phyloP scores from a whole-genome alignment of 352 stramenopile species.

The Phytophthora sp. region DNA sequence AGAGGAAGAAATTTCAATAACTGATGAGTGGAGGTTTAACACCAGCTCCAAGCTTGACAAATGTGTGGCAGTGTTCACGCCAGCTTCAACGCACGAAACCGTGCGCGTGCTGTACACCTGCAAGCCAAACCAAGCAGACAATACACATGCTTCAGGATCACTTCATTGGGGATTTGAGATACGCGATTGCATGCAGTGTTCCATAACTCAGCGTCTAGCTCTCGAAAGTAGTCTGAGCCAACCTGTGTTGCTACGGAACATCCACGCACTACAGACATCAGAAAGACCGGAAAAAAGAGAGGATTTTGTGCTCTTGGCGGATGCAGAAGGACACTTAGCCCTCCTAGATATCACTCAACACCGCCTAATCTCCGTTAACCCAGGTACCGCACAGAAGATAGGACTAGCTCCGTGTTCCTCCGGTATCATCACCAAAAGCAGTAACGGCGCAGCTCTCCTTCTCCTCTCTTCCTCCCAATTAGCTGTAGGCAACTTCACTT shows the following conservation, averaged over 20 bases:
- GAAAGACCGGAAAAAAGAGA: slow-evolving; percentile 4
- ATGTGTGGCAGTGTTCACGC: slow-evolving; percentile 13
- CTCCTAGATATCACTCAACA: slow-evolving; percentile 28
- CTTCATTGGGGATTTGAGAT: slow-evolving; percentile 41
- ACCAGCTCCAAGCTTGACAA: slow-evolving; percentile 7
- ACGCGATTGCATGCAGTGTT: slow-evolving; percentile 41
- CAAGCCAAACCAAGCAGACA: not conserved
- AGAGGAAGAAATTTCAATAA: slow-evolving; percentile 31
- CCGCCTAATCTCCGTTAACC: slow-evolving; percentile 24
- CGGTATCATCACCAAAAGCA: not conserved
- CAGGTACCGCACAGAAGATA: slow-evolving; percentile 1
- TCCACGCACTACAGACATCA: not conserved
- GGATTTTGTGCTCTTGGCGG: slow-evolving; percentile 27
- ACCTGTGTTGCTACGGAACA: slow-evolving; percentile 4
- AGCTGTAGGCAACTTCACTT: slow-evolving; percentile 13
- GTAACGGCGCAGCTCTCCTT: not conserved
- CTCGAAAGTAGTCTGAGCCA: slow-evolving; percentile 7
- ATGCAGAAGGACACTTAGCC: slow-evolving; percentile 27
- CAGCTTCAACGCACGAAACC: slow-evolving; percentile 1
- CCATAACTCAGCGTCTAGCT: slow-evolving; percentile 31
- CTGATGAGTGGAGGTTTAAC: slow-evolving; percentile 42
- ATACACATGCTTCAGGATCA: not conserved
- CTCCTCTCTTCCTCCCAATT: slow-evolving; percentile 17
- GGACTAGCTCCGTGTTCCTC: not conserved
- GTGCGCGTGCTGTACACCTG: slow-evolving; percentile 26